Evolutionary conservation across 768 basidiomycete genomes (phyloP).

Genomic region (Lentinula lateritia): DNA sequence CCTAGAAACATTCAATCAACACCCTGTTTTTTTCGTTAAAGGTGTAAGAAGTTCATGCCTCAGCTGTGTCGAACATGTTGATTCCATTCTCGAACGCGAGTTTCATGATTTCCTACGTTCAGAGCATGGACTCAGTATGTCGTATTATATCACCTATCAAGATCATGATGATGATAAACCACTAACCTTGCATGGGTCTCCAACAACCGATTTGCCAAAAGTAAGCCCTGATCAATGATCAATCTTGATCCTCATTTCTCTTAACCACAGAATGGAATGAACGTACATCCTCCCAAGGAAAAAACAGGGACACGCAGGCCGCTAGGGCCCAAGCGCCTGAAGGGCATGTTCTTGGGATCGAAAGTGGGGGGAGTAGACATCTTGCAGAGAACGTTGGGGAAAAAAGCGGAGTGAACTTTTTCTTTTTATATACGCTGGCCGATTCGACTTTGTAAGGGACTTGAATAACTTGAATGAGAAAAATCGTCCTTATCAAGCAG

Average conservation of each 20-base stretch:
- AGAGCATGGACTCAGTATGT: not conserved
- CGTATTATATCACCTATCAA: not conserved
- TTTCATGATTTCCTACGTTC: conserved; percentile 64
- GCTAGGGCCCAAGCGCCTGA: conserved; percentile 39
- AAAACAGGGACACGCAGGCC: conserved; percentile 51
- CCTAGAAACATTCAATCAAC: conserved; percentile 6
- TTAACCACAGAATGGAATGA: not conserved
- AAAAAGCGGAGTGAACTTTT: not conserved
- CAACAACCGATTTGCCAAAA: conserved; percentile 56
- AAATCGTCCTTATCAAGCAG: not conserved
- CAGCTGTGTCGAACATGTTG: conserved; percentile 74
- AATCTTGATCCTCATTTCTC: not conserved
- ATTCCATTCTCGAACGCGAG: conserved; percentile 71
- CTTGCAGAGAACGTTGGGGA: not conserved
- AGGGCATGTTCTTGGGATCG: conserved; percentile 37
- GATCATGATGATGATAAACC: not conserved
- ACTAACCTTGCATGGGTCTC: conserved; percentile 63
- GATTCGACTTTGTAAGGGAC: not conserved
- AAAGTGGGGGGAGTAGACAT: conserved; percentile 1
- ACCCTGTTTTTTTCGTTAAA: too few species aligned
- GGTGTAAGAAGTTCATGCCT: conserved; percentile 16
- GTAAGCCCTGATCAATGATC: conserved; percentile 39
- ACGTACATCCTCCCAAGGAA: conserved; percentile 49
- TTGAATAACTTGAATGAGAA: not conserved
- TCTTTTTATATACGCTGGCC: not conserved